Evolutionary conservation across 2,329 filamentous ascomycete species (phyloP).

Genomic region (Cladophialophora chaetospira): DNA sequence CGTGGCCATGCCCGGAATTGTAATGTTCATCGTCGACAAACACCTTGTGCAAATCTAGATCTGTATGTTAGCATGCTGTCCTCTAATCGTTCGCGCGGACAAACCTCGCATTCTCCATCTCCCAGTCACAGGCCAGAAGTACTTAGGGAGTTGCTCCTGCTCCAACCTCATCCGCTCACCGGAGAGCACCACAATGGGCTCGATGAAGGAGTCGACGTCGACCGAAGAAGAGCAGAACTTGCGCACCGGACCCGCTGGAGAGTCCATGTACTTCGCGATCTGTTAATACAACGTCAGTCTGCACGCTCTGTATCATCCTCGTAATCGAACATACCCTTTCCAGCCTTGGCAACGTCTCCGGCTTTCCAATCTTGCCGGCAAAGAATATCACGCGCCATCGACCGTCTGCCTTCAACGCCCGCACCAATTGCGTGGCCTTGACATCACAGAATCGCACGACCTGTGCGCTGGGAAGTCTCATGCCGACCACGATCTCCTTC

Average conservation of each 20-base stretch:
- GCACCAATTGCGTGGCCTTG: slow-evolving; percentile 55
- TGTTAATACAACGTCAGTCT: slow-evolving; percentile 23
- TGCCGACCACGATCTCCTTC: slow-evolving; percentile 46
- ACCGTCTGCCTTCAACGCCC: slow-evolving; percentile 54
- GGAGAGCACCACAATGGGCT: slow-evolving; percentile 57
- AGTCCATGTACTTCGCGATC: slow-evolving; percentile 46
- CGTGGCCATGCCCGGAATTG: slow-evolving; percentile 58
- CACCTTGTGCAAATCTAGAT: slow-evolving; percentile 60
- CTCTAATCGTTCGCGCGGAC: slow-evolving; percentile 11
- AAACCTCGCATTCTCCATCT: slow-evolving; percentile 58
- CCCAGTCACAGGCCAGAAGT: slow-evolving; percentile 60
- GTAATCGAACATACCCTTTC: slow-evolving; percentile 38
- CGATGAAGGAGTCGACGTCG: slow-evolving; percentile 59
- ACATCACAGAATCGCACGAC: slow-evolving; percentile 64
- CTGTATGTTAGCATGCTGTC: background rate
- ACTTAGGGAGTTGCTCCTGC: slow-evolving; percentile 55
- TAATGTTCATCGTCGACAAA: slow-evolving; percentile 60
- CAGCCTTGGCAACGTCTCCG: slow-evolving; percentile 37
- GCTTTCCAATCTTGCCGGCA: slow-evolving; percentile 45
- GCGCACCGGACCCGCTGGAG: slow-evolving; percentile 44
- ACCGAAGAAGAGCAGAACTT: slow-evolving; percentile 46
- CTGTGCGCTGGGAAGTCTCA: slow-evolving; percentile 57
- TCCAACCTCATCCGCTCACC: slow-evolving; percentile 53
- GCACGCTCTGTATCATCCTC: background rate
- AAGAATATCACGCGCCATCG: slow-evolving; percentile 57